A percentile compares a stretch with the other conserved stretches of the same genome.
Evolutionary conservation across 345 rosid genomes (phyloP).

Genomic region (Populus alba): DNA sequence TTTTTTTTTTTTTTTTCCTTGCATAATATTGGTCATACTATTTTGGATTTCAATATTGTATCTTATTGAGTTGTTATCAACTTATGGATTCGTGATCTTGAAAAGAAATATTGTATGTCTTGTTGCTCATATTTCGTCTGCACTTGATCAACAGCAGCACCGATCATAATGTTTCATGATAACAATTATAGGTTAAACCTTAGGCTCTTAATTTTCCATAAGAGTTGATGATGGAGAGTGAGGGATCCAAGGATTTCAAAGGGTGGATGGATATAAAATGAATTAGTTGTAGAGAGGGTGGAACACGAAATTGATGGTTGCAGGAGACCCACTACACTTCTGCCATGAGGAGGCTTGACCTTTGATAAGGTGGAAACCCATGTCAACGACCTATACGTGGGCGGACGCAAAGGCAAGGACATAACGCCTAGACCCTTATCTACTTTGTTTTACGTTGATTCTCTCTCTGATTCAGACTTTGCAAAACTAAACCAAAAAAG

Average conservation of each 20-base stretch:
- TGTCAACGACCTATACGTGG: constrained; percentile 21
- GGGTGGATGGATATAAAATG: not conserved
- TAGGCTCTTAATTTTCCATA: too few species aligned
- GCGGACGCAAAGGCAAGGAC: constrained; percentile 14
- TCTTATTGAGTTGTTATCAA: too few species aligned
- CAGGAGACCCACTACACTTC: constrained; percentile 7
- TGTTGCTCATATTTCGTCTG: too few species aligned
- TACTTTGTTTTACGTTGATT: constrained; percentile 1
- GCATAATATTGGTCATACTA: too few species aligned
- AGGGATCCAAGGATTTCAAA: too few species aligned
- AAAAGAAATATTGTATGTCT: too few species aligned
- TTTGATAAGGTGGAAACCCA: not conserved
- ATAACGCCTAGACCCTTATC: not conserved
- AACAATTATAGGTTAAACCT: too few species aligned
- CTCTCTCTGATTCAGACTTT: constrained; percentile 11
- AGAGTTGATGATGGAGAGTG: not conserved
- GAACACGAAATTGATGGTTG: constrained; percentile 29
- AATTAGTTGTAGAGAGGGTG: constrained; percentile 29
- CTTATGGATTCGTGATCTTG: too few species aligned
- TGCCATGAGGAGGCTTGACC: constrained; percentile 29
- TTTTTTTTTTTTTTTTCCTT: too few species aligned
- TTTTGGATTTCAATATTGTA: too few species aligned
- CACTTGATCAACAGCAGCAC: too few species aligned
- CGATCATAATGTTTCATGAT: too few species aligned
- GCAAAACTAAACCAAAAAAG: not conserved